Percentiles rank a stretch among this genome's conserved stretches.
Evolutionary conservation across 805 yeast genomes (phyloP).

Genomic region (Candida orba): DNA sequence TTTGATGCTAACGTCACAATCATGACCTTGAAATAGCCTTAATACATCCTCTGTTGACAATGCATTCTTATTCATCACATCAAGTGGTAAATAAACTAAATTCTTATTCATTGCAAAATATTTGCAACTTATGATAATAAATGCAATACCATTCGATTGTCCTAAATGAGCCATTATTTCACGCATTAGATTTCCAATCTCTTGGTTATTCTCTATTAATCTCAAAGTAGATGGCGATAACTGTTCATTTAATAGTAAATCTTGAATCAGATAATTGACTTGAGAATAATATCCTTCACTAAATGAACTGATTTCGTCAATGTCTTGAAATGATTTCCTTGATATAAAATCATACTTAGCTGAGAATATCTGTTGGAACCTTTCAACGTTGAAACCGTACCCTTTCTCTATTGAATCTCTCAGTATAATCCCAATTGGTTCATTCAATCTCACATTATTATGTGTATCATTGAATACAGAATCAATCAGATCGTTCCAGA

Average conservation of each 20-base stretch:
- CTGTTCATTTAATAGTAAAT: conserved; percentile 46
- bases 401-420: conserved; percentile 44
- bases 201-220: conserved; percentile 39
- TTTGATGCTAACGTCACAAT: conserved; percentile 5
- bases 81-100: conserved; percentile 52
- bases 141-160: conserved; percentile 68
- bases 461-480: conserved; percentile 29
- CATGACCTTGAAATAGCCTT: conserved; percentile 31
- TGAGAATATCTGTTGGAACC: conserved; percentile 52
- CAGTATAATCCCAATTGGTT: conserved; percentile 58
- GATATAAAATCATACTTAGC: conserved; percentile 46
- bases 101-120: conserved; percentile 43
- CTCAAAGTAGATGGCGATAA: conserved; percentile 49
- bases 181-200: conserved; percentile 37
- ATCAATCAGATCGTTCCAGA: conserved; percentile 63
- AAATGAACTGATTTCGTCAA: conserved; percentile 58
- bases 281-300: conserved; percentile 81
- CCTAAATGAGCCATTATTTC: conserved; percentile 77
- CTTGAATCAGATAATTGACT: conserved; percentile 59
- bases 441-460: conserved; percentile 37
- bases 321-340: conserved; percentile 28
- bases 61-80: conserved; percentile 42
- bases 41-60: conserved; percentile 61
- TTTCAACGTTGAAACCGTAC: conserved; percentile 35
- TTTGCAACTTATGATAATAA: conserved; percentile 51